Evolutionary conservation across 106 monocot genomes (phyloP), one percentile per base, ranked within the genome.

Genomic region (Alisma plantagoaquatica): DNA sequence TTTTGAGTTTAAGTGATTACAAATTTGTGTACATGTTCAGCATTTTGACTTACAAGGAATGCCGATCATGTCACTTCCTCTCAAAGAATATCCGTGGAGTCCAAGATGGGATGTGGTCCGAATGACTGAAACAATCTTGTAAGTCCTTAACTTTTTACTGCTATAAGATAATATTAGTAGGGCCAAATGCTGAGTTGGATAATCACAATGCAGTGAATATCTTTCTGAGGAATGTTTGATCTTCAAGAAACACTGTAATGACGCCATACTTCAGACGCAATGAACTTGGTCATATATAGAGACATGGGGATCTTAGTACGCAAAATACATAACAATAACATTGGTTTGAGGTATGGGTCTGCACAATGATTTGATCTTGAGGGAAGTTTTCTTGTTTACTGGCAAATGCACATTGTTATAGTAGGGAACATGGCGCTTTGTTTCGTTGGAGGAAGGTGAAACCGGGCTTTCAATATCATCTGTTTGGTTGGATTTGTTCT

Each of bases 1-100:
- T 23, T 51, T 15, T 51, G 26, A 51, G 15, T 23, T 19, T 20
- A 51, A 56, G 10, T 35, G 11, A 18, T 32, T 33, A 11, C 27
- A 32, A 15, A 42, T 17, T 59, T 16, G 12, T 33, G 1, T 61
- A 30, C 25, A 21, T 59, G 18, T 78, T 63, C 73, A 93, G 87
- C 83, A 93, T 67, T 80, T 71, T 50, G 70, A 66, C 62, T 20
- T 65, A 59, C 75, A 76, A 41, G 76, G 83, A 24, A 45, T 50
- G 10, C 78, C 94, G 10, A 63, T 81, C 28, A 27, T 53, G 29
- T 96, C 94, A 31, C 63, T 64, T 70, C 75, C 76, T 9, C 35
- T 84, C 51, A 71, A 33, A 59, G 78, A 81, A 26, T 96, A 78
- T 61, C 94, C 88, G 11, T 96, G 94, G 94, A 96, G 94, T 45